Evolutionary conservation across 805 yeast genomes (phyloP), one percentile per base, ranked within the genome.

Genomic region (Saccharomycopsis schoenii): DNA sequence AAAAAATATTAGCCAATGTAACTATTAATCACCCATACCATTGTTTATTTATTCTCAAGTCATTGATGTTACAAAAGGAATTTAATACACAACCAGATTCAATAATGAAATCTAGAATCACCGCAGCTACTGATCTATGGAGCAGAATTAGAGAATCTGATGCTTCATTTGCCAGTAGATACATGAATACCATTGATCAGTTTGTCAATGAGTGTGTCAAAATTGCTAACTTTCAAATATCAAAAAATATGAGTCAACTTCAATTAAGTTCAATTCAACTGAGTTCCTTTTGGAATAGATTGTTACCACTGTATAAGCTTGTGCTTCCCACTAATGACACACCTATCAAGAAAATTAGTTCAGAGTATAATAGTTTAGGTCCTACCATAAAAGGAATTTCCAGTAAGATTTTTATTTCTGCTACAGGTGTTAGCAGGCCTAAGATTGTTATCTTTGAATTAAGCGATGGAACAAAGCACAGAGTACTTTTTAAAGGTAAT

Each of bases 351-450:
- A 68, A 68, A 1, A 73, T 75, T 50, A 12, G 5, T 15, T 74
- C 77, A 1, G 72, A 76, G 12, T 86, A 88, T 67, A 60, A 69
- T 12, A 60, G 68, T 12, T 70, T 83, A 0, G 9, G 17, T 14
- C 83, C 89, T 0, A 67, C 69, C 0, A 80, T 94, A 54, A 52
- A 64, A 0, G 64, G 67, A 0, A 78, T 89, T 1, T 78, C 76
- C 3, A n/a, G 55, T 12, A 71, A 68, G 1, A 74, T 92, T 1
- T 64, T 71, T 0, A 77, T 89, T n/a, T 94, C 98, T 0, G 66
- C 84, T 0, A 83, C 94, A 0, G 99, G 99, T 2, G 72, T 93
- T 11, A 89, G 97, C 64, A 78, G 84, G 62, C 99, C 99, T 0
- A 93, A 93, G 69, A 86, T 96, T 58, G 76, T 85, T 58, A 79